These are phyloP conservation scores for Jatropha multifida DNA, from an alignment of 441 rosid genomes.

Conservation along the genomic window DNA sequence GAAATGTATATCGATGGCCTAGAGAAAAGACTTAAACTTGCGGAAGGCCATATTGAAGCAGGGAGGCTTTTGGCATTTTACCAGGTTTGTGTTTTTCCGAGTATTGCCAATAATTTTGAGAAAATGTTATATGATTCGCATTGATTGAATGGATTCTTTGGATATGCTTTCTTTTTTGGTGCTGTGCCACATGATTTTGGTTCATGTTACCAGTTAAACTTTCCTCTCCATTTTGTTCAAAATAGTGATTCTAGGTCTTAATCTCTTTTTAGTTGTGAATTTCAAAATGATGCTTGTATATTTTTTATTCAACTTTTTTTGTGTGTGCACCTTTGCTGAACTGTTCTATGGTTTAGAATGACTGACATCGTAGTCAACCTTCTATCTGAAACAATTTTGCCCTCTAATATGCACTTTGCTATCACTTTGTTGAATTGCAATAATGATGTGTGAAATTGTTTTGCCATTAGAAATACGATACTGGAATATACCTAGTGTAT, in stretches of 20 bases:
- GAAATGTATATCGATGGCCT: conserved; percentile 45
- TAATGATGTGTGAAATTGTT: conserved; percentile 3
- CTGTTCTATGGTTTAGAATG: not conserved
- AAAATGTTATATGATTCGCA: not conserved
- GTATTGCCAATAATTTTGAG: conserved; percentile 3
- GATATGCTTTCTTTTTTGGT: not conserved
- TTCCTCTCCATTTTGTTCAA: not conserved
- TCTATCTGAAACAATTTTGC: not conserved
- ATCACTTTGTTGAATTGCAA: conserved; percentile 1
- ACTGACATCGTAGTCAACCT: not conserved
- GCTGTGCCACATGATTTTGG: not conserved
- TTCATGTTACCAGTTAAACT: not conserved
- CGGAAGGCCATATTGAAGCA: conserved; percentile 90
- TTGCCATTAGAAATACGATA: not conserved
- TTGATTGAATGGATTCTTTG: conserved; percentile 4
- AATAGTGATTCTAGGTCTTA: conserved; percentile 2
- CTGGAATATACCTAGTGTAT: not conserved
- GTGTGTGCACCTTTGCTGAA: not conserved
- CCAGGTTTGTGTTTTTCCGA: conserved; percentile 57
- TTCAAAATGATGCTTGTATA: not conserved
- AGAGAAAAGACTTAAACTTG: conserved; percentile 64
- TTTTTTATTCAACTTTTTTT: conserved; percentile 2
- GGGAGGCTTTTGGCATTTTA: conserved; percentile 86
- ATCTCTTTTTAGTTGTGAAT: not conserved
- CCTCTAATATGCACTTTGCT: not conserved